Evolutionary conservation across 2,329 filamentous ascomycete species (phyloP).

Genomic region (Chalaropsis thielavioides): DNA sequence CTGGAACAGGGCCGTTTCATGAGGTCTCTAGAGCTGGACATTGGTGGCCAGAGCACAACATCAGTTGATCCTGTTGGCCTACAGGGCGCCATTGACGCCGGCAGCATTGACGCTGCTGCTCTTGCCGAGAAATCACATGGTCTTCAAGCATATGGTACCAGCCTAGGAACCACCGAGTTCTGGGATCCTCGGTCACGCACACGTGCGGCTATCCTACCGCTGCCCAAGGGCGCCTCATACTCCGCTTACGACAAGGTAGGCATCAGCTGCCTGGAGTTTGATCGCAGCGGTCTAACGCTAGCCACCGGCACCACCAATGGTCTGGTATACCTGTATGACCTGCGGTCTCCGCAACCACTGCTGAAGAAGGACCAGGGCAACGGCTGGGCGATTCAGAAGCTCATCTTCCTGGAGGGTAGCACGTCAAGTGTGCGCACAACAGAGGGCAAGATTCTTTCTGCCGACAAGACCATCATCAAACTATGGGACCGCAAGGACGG

Average conservation of each 20-base stretch:
- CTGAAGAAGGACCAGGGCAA: conserved; percentile 93
- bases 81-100: conserved; percentile 74
- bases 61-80: conserved; percentile 49
- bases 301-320: conserved; percentile 80
- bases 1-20: conserved; percentile 86
- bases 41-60: conserved; percentile 50
- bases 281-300: conserved; percentile 66
- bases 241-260: conserved; percentile 48
- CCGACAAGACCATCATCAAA: conserved; percentile 94
- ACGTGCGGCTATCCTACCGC: conserved; percentile 55
- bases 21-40: conserved; percentile 82
- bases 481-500: conserved; percentile 79
- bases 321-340: conserved; percentile 78
- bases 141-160: conserved; percentile 83
- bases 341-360: conserved; percentile 73
- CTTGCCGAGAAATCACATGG: conserved; percentile 84
- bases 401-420: conserved; percentile 53
- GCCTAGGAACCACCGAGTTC: conserved; percentile 88
- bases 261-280: conserved; percentile 79
- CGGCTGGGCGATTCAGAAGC: conserved; percentile 77
- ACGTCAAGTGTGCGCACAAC: conserved; percentile 62
- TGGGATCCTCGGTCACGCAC: conserved; percentile 83
- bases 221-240: conserved; percentile 15
- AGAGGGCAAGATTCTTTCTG: conserved; percentile 76
- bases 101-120: conserved; percentile 74